Percentiles rank a stretch among this genome's conserved stretches.
Evolutionary conservation across 441 rosid species (phyloP).

Genomic region (Melastoma candidum): DNA sequence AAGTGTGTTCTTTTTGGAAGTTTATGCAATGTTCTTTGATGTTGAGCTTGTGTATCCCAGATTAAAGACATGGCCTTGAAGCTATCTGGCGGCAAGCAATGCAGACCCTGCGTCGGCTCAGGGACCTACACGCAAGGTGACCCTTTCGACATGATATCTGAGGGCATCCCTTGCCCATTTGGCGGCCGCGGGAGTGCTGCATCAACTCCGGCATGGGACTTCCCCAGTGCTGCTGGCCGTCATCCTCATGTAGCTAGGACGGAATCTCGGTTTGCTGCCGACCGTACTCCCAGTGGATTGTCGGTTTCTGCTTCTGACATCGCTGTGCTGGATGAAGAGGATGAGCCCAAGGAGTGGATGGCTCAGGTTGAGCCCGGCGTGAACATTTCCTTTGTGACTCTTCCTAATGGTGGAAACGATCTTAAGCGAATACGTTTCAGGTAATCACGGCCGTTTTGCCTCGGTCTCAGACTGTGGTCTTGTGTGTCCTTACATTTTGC

Average conservation of each 20-base stretch:
- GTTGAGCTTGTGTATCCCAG: slow-evolving; percentile 27
- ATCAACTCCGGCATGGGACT: slow-evolving; percentile 99
- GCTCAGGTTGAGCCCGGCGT: slow-evolving; percentile 99
- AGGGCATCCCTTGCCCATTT: slow-evolving; percentile 67
- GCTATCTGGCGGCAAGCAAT: slow-evolving; percentile 77
- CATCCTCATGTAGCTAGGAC: slow-evolving; percentile 32
- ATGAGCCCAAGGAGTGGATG: slow-evolving; percentile 95
- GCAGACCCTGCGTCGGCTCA: slow-evolving; percentile 79
- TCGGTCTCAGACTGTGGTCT: too few relatives aligned
- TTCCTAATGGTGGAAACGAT: slow-evolving; percentile 92
- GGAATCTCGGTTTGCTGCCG: slow-evolving; percentile 49
- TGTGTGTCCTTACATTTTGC: too few relatives aligned
- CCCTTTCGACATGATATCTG: slow-evolving; percentile 63
- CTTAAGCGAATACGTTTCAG: slow-evolving; percentile 94
- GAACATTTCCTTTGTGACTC: slow-evolving; percentile 88
- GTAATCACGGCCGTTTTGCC: slow-evolving; percentile 21
- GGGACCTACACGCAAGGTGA: slow-evolving; percentile 55
- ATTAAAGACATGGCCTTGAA: slow-evolving; percentile 91
- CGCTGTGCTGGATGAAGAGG: slow-evolving; percentile 70
- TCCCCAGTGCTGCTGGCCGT: slow-evolving; percentile 28
- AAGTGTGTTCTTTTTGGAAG: too few relatives aligned
- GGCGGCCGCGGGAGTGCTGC: slow-evolving; percentile 63
- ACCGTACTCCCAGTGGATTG: slow-evolving; percentile 26
- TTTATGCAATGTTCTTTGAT: too few relatives aligned
- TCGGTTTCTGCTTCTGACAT: slow-evolving; percentile 64